These are phyloP conservation scores for Entoloma clypeatum DNA, from an alignment of 1,284 basidiomycete species.

Conservation along the genomic window DNA sequence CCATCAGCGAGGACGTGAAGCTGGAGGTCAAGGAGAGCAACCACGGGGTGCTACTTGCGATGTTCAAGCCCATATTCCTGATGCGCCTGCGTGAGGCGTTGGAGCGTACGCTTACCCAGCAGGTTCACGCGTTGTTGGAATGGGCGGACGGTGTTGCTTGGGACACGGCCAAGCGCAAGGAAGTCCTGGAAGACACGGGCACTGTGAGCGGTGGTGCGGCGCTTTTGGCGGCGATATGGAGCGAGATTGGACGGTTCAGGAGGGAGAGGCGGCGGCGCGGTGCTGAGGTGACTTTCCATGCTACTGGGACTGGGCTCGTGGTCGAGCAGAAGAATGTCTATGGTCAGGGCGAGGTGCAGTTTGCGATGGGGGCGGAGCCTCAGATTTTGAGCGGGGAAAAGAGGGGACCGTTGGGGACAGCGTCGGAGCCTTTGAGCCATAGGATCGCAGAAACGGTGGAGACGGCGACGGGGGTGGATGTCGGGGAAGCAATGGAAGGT, in stretches of 20 bases:
- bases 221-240: constrained; percentile 57
- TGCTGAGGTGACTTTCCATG: constrained; percentile 42
- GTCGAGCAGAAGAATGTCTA: constrained; percentile 40
- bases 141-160: constrained; percentile 51
- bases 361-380: constrained; percentile 67
- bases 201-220: constrained; percentile 40
- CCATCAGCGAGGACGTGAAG: constrained; percentile 48
- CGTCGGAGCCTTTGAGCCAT: constrained; percentile 43
- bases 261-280: constrained; percentile 19
- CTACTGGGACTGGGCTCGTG: constrained; percentile 60
- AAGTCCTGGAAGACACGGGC: constrained; percentile 64
- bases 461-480: constrained; percentile 26
- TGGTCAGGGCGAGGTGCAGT: constrained; percentile 34
- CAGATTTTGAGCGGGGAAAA: constrained; percentile 64
- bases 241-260: constrained; percentile 46
- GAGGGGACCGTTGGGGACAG: constrained; percentile 55
- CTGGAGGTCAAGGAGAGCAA: constrained; percentile 56
- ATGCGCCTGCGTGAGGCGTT: constrained; percentile 53
- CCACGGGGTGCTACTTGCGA: constrained; percentile 52
- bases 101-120: constrained; percentile 50
- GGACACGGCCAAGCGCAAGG: constrained; percentile 50
- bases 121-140: constrained; percentile 47
- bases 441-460: constrained; percentile 28
- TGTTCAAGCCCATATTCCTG: constrained; percentile 60
- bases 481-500: constrained; percentile 19